phyloP scores from a whole-genome alignment of 2,329 filamentous ascomycete species.

The Fusarium incarnatum region DNA sequence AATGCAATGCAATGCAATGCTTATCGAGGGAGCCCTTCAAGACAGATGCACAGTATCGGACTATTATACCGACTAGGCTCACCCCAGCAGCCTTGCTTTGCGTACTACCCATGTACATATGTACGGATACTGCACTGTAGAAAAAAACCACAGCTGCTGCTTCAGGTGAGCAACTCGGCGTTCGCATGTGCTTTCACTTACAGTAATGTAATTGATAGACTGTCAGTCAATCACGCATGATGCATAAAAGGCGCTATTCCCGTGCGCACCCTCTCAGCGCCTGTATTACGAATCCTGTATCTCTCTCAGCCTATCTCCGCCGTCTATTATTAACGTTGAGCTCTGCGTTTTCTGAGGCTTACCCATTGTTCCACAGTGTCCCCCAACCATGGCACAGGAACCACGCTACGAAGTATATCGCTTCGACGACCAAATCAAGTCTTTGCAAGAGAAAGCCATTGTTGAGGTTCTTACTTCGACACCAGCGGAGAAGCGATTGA shows the following conservation, averaged over 20 bases:
- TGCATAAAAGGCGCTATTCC: constrained; percentile 25
- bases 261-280: neutral
- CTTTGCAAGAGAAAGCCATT: constrained; percentile 24
- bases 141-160: constrained; percentile 15
- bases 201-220: constrained; percentile 8
- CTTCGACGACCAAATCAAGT: constrained; percentile 21
- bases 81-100: constrained; percentile 18
- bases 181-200: neutral
- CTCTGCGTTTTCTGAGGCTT: neutral
- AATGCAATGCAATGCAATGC: constrained; percentile 36
- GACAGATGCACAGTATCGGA: constrained; percentile 10
- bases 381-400: constrained; percentile 21
- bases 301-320: neutral
- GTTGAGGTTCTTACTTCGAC: constrained; percentile 29
- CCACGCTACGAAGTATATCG: constrained; percentile 16
- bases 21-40: constrained; percentile 19
- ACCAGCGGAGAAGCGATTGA: constrained; percentile 23
- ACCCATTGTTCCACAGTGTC: neutral
- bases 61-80: constrained; percentile 22
- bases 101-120: constrained; percentile 2
- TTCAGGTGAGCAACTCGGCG: neutral
- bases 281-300: neutral
- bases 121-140: constrained; percentile 3
- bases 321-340: neutral
- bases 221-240: neutral